These are phyloP conservation scores for Botrytis medusae DNA, from an alignment of 2,329 filamentous ascomycete genomes.

Conservation along the genomic window DNA sequence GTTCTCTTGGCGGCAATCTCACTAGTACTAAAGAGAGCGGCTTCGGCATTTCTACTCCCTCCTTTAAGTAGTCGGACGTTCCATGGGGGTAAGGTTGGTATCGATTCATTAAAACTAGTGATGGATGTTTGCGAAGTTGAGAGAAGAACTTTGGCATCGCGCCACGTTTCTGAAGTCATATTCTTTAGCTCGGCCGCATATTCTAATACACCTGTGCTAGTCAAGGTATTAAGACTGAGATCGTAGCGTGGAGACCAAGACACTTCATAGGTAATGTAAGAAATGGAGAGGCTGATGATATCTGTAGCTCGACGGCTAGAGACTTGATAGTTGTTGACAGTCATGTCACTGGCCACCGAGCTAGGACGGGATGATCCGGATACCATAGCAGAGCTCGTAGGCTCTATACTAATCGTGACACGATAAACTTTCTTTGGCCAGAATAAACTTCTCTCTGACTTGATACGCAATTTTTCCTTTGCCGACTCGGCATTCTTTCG, in stretches of 20 bases:
- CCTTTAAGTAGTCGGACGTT: slow-evolving; percentile 45
- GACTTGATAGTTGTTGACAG: slow-evolving; percentile 30
- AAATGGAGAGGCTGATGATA: slow-evolving; percentile 37
- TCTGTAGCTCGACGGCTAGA: slow-evolving; percentile 28
- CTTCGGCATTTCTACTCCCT: slow-evolving; percentile 23
- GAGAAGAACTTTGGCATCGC: slow-evolving; percentile 45
- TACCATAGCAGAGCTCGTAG: slow-evolving; percentile 44
- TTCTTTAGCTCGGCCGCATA: slow-evolving; percentile 56
- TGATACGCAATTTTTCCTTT: slow-evolving; percentile 48
- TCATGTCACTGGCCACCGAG: slow-evolving; percentile 42
- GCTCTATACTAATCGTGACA: slow-evolving; percentile 53
- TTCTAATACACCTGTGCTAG: slow-evolving; percentile 41
- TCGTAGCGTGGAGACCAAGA: slow-evolving; percentile 52
- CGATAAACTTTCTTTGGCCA: slow-evolving; percentile 53
- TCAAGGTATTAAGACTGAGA: slow-evolving; percentile 44
- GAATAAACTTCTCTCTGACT: slow-evolving; percentile 46
- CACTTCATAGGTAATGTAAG: slow-evolving; percentile 41
- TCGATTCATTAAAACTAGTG: slow-evolving; percentile 48
- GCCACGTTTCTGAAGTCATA: slow-evolving; percentile 50
- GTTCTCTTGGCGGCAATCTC: slow-evolving; percentile 43
- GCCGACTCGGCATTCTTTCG: slow-evolving; percentile 42
- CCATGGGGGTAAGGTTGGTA: slow-evolving; percentile 50
- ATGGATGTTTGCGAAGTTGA: slow-evolving; percentile 53
- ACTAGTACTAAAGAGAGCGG: slow-evolving; percentile 30
- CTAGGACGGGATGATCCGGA: slow-evolving; percentile 48